Base-by-base conservation (phyloP, 345 rosid species). In the Cardamine resedifolia region DNA sequence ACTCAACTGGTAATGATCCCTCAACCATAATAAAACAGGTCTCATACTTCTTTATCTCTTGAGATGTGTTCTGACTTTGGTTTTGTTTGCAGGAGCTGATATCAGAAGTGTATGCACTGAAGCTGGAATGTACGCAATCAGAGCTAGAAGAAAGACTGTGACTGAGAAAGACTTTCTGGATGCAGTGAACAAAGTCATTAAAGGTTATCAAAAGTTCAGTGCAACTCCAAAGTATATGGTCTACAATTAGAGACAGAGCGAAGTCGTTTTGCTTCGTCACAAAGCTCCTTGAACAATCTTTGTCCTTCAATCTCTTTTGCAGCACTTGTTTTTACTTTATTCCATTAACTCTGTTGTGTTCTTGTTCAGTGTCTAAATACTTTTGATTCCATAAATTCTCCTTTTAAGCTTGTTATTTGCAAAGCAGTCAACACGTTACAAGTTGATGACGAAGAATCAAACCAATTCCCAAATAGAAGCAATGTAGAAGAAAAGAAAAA, bases 191-290 rank as follows among this genome's bases (percentile, higher is more conserved):
- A 93, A 93, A 74, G 98, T 93, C 50, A 93, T 93, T 66, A 93
- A 93, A 71, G 98, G 98, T 14, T 90, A 93, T 33, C 97, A 93
- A 64, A 93, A 93, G 82, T 93, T 93, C 72, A 90, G 98, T 71
- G 96, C 98, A 5, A 93, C 97, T 0, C 96, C 98, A 0, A 93
- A 93, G 57, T 93, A 93, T 61, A 93, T 90, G 98, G 97, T 90
- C 70, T 93, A 90, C 87, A 89, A 93, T 36, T 79, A 63, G 79
- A 27, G 52, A 41, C 68, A 24, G n/a, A 7, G 51, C 36, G 26
- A 39, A 12, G 21, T 58, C 3, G 55, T 7, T 70, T 34, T 48
- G 36, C 50, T 48, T 20, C 70, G 36, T 62, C 64, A 21, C 7
- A 12, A 66, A n/a, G 24, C 43, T 62, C 24, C 30, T 16, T 3